phyloP scores from a whole-genome alignment of 75 land plant species.

The Selaginella tamariscina region DNA sequence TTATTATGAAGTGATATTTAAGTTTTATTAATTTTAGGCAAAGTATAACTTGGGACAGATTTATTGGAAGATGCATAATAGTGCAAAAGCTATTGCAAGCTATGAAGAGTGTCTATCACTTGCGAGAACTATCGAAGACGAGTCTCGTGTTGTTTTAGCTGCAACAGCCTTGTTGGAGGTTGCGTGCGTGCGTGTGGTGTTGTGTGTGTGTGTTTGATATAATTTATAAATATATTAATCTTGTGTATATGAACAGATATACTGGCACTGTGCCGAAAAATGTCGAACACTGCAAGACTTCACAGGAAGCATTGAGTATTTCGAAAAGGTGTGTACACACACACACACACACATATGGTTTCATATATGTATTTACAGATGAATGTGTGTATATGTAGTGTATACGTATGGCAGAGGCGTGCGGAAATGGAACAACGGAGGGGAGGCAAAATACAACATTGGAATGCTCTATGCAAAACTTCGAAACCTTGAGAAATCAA shows the following conservation, averaged over 20 bases:
- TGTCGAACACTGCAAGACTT: background rate
- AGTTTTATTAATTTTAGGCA: too few species aligned
- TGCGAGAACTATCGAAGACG: constrained; percentile 8
- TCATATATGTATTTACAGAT: background rate
- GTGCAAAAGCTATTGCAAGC: background rate
- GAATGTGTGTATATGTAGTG: constrained; percentile 1
- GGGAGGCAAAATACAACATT: constrained; percentile 15
- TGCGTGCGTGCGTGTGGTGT: background rate
- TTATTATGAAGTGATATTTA: too few species aligned
- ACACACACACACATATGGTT: background rate
- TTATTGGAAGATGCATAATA: background rate
- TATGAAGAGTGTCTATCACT: constrained; percentile 10
- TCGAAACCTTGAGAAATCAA: background rate
- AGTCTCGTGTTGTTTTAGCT: background rate
- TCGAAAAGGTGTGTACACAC: background rate
- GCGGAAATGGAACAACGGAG: constrained; percentile 13
- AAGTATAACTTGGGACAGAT: constrained; percentile 5
- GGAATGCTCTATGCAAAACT: constrained; percentile 12
- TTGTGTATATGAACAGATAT: constrained; percentile 14
- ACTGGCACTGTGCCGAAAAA: constrained; percentile 6
- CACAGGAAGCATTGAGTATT: background rate
- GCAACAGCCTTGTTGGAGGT: constrained; percentile 12
- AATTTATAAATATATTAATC: background rate
- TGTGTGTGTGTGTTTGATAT: background rate
- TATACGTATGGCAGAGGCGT: constrained; percentile 14